Conservation (phyloP, 441 rosid species). For the Aleurites moluccanus region DNA sequence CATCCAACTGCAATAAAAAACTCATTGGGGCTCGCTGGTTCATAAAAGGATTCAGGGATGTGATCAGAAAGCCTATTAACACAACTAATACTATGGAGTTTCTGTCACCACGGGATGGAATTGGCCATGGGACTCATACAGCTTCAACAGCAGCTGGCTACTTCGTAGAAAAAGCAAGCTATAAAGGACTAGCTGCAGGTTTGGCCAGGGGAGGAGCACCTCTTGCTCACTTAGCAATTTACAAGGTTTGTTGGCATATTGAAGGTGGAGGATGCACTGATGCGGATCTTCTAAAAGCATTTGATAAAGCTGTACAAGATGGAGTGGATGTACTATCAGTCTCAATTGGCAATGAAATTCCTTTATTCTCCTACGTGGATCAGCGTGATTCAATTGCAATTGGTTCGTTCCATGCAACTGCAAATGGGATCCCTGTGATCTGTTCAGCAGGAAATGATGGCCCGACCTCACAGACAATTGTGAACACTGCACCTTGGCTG, state of each 20-base stretch:
- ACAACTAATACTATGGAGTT: constrained; percentile 14
- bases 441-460: constrained; percentile 37
- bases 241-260: constrained; percentile 36
- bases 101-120: constrained; percentile 32
- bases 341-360: constrained; percentile 32
- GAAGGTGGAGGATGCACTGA: constrained; percentile 25
- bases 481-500: constrained; percentile 43
- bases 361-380: constrained; percentile 30
- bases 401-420: constrained; percentile 35
- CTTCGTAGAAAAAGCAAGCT: constrained; percentile 31
- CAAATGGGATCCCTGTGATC: constrained; percentile 30
- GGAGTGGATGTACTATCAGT: constrained; percentile 38
- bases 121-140: constrained; percentile 47
- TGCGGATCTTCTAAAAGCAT: constrained; percentile 39
- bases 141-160: constrained; percentile 41
- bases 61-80: constrained; percentile 3
- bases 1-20: constrained; percentile 36
- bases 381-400: constrained; percentile 31
- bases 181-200: constrained; percentile 31
- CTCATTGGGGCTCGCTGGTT: constrained; percentile 42
- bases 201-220: constrained; percentile 44
- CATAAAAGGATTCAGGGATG: constrained; percentile 21
- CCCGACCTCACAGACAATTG: constrained; percentile 28
- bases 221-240: constrained; percentile 34
- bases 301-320: constrained; percentile 38